Base-by-base conservation (phyloP, 2,329 filamentous ascomycete species). In the Penicillium sp. region DNA sequence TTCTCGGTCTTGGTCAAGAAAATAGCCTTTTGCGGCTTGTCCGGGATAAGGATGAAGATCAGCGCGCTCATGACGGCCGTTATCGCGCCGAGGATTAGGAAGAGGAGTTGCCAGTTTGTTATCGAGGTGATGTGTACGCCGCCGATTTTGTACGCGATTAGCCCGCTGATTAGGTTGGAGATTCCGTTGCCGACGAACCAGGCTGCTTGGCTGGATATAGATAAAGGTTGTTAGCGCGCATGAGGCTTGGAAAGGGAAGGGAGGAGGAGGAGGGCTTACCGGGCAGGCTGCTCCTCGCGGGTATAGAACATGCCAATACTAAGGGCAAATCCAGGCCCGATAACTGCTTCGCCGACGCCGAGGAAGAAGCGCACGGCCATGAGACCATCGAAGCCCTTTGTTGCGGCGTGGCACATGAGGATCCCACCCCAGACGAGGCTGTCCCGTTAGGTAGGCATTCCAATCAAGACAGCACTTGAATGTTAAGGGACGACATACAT, bases 1-100 rank as follows among this genome's bases (percentile, higher is more conserved):
- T 76, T 73, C 62, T 84, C 79, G 7, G 70, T 70, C 52, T 76
- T 71, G n/a, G 63, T 77, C 23, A 83, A 68, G 63, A 81, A 83
- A n/a, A 74, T 73, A 0, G 81, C 78, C 11, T 73, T 80, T 3
- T 72, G 71, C 0, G 80, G 79, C 2, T 66, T 66, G 49, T 71
- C 66, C 1, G 69, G 70, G 1, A 73, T 64, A 1, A 73, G 54
- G 17, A 66, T 38, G 55, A 70, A 56, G 9, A 74, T 59, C 3
- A 51, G 68, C 26, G 58, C 66, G 41, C 49, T 66, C 47, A 57
- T 61, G 9, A 60, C 67, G 7, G 70, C 58, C 5, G 75, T 76
- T 19, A 75, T 63, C 15, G 69, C 63, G 5, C 75, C 75, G 2
- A 74, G 63, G 50, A 74, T 50, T n/a, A 76, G 62, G 60, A 78